Base-by-base conservation (phyloP, 306 rosid genomes). In the Sechiopsis laciniata region DNA sequence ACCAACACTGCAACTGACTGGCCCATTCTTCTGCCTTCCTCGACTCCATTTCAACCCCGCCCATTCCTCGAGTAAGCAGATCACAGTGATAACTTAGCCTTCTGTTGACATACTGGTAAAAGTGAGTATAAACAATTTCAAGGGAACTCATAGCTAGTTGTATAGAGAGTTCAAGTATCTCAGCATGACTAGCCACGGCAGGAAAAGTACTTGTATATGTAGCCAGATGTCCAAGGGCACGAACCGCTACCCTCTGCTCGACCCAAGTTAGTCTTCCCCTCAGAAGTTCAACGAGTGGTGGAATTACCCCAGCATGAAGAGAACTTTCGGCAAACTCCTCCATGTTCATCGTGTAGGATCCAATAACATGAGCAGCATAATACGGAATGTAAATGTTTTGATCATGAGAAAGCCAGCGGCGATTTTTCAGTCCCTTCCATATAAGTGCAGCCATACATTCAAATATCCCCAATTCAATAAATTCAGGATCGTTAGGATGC, bases 1-100 rank as follows among this genome's bases (percentile, higher is more conserved):
- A 95, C 99, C 99, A 95, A 77, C 99, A 95, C 76, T 95, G 99
- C 79, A 95, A 77, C 83, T 95, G 99, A 69, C 99, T 95, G 42
- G 99, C 99, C 99, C 99, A 95, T 82, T 95, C 99, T 82, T 95
- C 99, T 4, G 99, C 96, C 86, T 95, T 95, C 85, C 99, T 86
- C 37, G 97, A 91, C 80, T 95, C 99, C 99, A 95, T 95, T 78
- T 95, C 99, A 65, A 88, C 99, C 50, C 99, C 99, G 9, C 99
- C 99, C 99, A 95, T 95, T 73, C 97, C 99, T 7, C 97, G 97
- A 22, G 99, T 95, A 76, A 95, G 97, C 74, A 95, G 78, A 85
- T 95, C 99, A 65, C 99, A 89, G 75, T 95, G 99, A 80, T 95
- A 95, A 84, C 97, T 89, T 37, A 86, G 84, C 87, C 99, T 88